Evolutionary conservation across 257 asterid species (phyloP).

Genomic region (Jasminum sambac): DNA sequence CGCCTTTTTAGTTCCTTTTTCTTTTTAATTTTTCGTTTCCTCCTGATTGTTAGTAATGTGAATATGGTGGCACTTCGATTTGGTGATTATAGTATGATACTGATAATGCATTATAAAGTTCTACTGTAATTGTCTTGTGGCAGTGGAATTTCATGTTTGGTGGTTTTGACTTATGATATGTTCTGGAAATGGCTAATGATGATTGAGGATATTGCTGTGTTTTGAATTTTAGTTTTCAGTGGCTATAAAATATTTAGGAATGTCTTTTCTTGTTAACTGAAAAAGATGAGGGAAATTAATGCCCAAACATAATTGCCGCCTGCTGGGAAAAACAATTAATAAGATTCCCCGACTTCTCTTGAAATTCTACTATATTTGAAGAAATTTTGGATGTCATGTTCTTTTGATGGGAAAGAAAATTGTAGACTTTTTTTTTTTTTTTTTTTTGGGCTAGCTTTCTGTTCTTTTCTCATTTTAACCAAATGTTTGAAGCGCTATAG

Average conservation of each 20-base stretch:
- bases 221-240: not conserved
- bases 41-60: not conserved
- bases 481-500: not conserved
- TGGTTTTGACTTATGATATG: not conserved
- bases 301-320: not conserved
- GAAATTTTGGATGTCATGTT: not conserved
- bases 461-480: not conserved
- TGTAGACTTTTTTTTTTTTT: not conserved
- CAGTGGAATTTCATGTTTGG: constrained; percentile 10
- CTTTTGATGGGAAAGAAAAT: not conserved
- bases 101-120: constrained; percentile 7
- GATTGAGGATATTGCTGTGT: not conserved
- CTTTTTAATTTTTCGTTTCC: not conserved
- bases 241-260: not conserved
- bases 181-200: not conserved
- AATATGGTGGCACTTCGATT: not conserved
- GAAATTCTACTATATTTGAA: not conserved
- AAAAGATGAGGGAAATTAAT: not conserved
- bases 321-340: not conserved
- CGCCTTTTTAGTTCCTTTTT: not conserved
- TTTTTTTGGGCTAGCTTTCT: not conserved
- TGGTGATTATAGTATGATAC: not conserved
- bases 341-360: not conserved
- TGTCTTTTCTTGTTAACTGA: not conserved
- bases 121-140: constrained; percentile 2